A percentile compares a stretch with the other conserved stretches of the same genome.
phyloP scores from a whole-genome alignment of 225 moss, liverwort and hornwort species.

The Ulota crispa region DNA sequence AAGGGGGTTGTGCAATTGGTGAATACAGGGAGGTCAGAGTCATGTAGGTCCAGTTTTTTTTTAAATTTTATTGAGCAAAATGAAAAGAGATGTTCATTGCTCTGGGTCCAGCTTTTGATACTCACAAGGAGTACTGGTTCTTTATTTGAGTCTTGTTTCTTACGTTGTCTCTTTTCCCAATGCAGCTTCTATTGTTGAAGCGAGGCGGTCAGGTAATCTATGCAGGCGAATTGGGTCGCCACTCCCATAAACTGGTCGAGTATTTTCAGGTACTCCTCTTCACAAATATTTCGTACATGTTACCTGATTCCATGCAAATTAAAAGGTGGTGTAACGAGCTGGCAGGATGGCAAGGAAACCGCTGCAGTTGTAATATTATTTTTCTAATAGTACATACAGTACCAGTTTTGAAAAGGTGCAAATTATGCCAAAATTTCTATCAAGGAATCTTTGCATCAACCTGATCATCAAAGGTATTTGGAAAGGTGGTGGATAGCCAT shows the following conservation, averaged over 20 bases:
- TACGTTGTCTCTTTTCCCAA: background rate
- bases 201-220: conserved; percentile 63
- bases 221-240: conserved; percentile 54
- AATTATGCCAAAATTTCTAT: background rate
- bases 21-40: background rate
- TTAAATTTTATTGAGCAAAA: too few species aligned
- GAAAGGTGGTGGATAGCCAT: background rate
- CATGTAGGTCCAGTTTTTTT: background rate
- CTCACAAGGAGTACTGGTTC: background rate
- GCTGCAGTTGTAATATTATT: background rate
- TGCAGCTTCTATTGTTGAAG: conserved; percentile 57
- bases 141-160: background rate
- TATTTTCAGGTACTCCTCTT: conserved; percentile 52
- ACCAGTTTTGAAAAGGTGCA: background rate
- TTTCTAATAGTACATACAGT: background rate
- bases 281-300: background rate
- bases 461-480: background rate
- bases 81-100: too few species aligned
- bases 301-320: background rate
- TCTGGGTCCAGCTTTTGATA: background rate
- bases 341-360: background rate
- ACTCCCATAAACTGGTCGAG: conserved; percentile 47
- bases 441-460: background rate
- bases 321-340: background rate
- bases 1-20: background rate